Evolutionary conservation across 371 early-diverging fungal genomes (phyloP).

Genomic region (Apophysomyces variabilis): DNA sequence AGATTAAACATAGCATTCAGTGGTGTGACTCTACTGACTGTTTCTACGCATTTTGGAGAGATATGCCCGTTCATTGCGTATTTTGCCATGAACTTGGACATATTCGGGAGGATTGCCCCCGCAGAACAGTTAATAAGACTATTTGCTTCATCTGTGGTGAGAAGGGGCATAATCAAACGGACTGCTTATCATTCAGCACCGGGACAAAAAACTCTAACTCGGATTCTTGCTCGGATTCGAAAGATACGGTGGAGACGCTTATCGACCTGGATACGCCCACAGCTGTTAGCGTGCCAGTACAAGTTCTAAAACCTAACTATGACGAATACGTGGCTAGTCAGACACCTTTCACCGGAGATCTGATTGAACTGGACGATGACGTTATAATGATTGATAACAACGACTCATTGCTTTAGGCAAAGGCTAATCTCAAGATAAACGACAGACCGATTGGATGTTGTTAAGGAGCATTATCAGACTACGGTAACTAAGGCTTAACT

Average conservation of each 20-base stretch:
- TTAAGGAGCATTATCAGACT: no score
- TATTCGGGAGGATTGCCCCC: neutral
- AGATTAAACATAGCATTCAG: neutral
- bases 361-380: no score
- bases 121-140: neutral
- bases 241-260: neutral
- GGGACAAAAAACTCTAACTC: neutral
- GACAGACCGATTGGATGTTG: no score
- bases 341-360: no score
- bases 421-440: no score
- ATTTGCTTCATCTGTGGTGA: neutral
- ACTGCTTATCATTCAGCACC: neutral
- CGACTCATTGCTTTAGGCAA: no score
- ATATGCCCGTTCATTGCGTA: neutral
- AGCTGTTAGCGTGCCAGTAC: no score
- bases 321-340: no score
- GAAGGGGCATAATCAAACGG: neutral
- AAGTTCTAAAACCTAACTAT: no score
- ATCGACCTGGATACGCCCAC: no score
- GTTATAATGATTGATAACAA: no score
- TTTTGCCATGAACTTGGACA: neutral
- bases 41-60: neutral
- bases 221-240: neutral
- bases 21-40: neutral
- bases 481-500: no score